phyloP scores from a whole-genome alignment of 805 yeast genomes.

The Candida orba region DNA sequence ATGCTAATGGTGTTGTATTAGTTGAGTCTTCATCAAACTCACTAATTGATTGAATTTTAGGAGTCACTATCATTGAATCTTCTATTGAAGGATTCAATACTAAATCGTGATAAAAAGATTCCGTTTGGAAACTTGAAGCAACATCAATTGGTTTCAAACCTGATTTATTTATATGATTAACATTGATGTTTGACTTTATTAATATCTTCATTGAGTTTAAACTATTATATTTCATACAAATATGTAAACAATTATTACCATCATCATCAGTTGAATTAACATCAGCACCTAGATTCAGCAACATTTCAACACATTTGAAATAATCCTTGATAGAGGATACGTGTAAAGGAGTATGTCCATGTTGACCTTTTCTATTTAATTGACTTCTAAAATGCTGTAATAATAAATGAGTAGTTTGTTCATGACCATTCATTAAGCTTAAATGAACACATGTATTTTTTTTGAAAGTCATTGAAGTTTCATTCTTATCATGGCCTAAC shows the following conservation, averaged over 20 bases:
- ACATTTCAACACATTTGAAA: constrained; percentile 53
- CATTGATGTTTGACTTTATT: constrained; percentile 42
- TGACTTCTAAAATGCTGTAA: constrained; percentile 56
- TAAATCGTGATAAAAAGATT: constrained; percentile 29
- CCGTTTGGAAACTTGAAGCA: constrained; percentile 46
- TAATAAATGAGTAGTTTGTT: constrained; percentile 65
- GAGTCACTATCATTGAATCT: not conserved
- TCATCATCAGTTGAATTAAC: constrained; percentile 60
- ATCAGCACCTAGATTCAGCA: constrained; percentile 73
- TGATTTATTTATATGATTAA: constrained; percentile 40
- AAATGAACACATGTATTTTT: constrained; percentile 64
- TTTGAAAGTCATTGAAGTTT: constrained; percentile 44
- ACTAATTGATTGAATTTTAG: constrained; percentile 1
- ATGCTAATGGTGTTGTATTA: not conserved
- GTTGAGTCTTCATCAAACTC: constrained; percentile 1
- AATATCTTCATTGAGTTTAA: constrained; percentile 48
- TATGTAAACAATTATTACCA: constrained; percentile 81
- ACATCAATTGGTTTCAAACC: constrained; percentile 64
- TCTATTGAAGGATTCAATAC: constrained; percentile 7
- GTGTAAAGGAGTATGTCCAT: constrained; percentile 61
- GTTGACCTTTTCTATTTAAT: constrained; percentile 39
- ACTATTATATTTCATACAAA: constrained; percentile 69
- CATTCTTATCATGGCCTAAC: constrained; percentile 48
- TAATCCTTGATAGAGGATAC: constrained; percentile 55
- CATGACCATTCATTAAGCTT: constrained; percentile 56